Evolutionary conservation across 331 rosid genomes (phyloP).

Genomic region (Acacia concinna): DNA sequence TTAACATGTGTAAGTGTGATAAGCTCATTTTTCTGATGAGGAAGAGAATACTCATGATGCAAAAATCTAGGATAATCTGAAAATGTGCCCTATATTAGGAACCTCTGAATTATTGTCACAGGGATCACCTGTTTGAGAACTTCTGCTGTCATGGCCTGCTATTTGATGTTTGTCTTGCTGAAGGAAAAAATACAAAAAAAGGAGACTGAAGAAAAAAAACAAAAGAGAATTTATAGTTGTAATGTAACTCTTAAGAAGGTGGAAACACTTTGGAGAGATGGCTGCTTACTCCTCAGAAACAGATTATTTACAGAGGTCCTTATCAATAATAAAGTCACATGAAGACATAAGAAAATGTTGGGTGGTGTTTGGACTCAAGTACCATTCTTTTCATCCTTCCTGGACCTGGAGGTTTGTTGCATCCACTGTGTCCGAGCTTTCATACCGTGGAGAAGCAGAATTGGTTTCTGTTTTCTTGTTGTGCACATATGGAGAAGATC

Average conservation of each 20-base stretch:
- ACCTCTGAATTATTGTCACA: background rate
- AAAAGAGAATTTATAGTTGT: background rate
- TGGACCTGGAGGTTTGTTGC: background rate
- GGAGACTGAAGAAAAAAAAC: background rate
- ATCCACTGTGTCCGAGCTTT: background rate
- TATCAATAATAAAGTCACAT: slow-evolving; percentile 9
- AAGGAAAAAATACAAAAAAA: background rate
- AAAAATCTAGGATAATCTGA: slow-evolving; percentile 3
- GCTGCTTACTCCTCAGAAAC: background rate
- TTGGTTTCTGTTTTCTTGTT: background rate
- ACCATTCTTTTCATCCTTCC: background rate
- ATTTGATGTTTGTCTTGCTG: slow-evolving; percentile 1
- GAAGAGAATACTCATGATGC: slow-evolving; percentile 19
- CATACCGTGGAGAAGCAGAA: background rate
- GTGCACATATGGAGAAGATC: background rate
- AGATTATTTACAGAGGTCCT: slow-evolving; percentile 23
- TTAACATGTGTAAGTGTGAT: background rate
- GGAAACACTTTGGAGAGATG: background rate
- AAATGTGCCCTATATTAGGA: slow-evolving; percentile 1
- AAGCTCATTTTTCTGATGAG: slow-evolving; percentile 18
- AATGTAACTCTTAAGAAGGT: background rate
- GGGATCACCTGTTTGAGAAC: slow-evolving; percentile 10
- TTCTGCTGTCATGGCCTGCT: background rate
- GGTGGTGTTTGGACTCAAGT: slow-evolving; percentile 27
- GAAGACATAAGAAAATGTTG: slow-evolving; percentile 29